Percentiles rank a stretch among this genome's conserved stretches.
Evolutionary conservation across 352 stramenopile species (phyloP).

Genomic region (Globisporangium spinosum): DNA sequence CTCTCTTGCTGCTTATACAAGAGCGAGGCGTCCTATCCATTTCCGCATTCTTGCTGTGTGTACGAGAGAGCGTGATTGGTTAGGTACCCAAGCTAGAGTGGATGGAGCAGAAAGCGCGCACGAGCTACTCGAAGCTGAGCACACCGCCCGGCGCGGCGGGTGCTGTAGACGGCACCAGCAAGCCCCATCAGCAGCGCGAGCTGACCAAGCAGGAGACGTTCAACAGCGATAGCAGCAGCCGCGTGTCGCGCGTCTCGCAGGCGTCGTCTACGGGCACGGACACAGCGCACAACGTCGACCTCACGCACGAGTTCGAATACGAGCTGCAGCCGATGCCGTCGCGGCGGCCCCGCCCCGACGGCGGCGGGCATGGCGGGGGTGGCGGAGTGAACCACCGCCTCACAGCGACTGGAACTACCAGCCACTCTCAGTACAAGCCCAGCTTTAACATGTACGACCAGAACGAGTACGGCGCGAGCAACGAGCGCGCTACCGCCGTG

Average conservation of each 20-base stretch:
- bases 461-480: slow-evolving; percentile 10
- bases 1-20: background rate
- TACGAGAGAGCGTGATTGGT: background rate
- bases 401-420: background rate
- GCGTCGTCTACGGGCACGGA: slow-evolving; percentile 6
- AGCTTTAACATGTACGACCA: background rate
- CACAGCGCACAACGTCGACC: slow-evolving; percentile 17
- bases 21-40: background rate
- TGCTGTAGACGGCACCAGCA: background rate
- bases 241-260: slow-evolving; percentile 14
- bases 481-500: slow-evolving; percentile 7
- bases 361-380: background rate
- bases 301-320: slow-evolving; percentile 20
- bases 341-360: background rate
- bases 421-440: slow-evolving; percentile 4
- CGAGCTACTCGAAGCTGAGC: slow-evolving; percentile 34
- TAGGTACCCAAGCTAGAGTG: background rate
- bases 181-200: slow-evolving; percentile 5
- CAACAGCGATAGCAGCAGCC: slow-evolving; percentile 25
- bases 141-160: slow-evolving; percentile 27
- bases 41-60: background rate
- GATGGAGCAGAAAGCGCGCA: background rate
- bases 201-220: slow-evolving; percentile 36
- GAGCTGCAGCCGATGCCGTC: slow-evolving; percentile 17
- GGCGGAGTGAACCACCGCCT: background rate